Percentiles rank a stretch among this genome's conserved stretches.
These are phyloP conservation scores for Russula olivacea DNA, from an alignment of 768 basidiomycete genomes.

Conservation along the genomic window DNA sequence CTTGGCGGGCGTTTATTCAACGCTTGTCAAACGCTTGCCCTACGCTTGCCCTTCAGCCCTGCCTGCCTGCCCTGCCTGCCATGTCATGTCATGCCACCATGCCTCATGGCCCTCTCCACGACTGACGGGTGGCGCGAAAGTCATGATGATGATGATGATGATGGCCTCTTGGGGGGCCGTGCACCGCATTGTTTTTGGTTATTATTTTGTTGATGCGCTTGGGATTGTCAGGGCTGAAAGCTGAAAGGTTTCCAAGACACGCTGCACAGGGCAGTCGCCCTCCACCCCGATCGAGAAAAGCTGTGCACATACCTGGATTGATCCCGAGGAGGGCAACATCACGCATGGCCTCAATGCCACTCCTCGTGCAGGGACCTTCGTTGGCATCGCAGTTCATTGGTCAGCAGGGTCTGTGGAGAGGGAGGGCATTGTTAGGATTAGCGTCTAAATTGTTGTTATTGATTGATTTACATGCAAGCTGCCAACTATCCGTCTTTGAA, in stretches of 20 bases:
- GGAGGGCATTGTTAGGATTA: background rate
- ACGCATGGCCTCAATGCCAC: slow-evolving; percentile 12
- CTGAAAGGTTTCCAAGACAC: slow-evolving; percentile 9
- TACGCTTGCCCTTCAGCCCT: too few relatives aligned
- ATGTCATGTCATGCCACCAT: background rate
- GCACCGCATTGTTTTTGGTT: background rate
- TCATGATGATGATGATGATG: slow-evolving; percentile 1
- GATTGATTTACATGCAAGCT: background rate
- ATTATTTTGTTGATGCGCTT: background rate
- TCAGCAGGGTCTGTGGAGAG: background rate
- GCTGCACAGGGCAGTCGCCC: slow-evolving; percentile 11
- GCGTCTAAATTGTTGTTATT: background rate
- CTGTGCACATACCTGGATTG: slow-evolving; percentile 14
- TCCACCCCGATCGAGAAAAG: slow-evolving; percentile 21
- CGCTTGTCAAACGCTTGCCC: background rate
- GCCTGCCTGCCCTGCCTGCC: too few relatives aligned
- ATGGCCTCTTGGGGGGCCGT: background rate
- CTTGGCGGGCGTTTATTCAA: background rate
- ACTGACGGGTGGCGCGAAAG: slow-evolving; percentile 1
- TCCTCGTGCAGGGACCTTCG: slow-evolving; percentile 6
- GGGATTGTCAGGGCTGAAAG: background rate
- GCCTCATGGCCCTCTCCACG: slow-evolving; percentile 2
- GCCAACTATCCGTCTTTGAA: slow-evolving; percentile 17
- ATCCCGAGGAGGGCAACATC: slow-evolving; percentile 19
- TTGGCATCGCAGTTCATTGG: slow-evolving; percentile 11